phyloP scores from a whole-genome alignment of 2,329 filamentous ascomycete genomes.

The Tolypocladium guangdongense region DNA sequence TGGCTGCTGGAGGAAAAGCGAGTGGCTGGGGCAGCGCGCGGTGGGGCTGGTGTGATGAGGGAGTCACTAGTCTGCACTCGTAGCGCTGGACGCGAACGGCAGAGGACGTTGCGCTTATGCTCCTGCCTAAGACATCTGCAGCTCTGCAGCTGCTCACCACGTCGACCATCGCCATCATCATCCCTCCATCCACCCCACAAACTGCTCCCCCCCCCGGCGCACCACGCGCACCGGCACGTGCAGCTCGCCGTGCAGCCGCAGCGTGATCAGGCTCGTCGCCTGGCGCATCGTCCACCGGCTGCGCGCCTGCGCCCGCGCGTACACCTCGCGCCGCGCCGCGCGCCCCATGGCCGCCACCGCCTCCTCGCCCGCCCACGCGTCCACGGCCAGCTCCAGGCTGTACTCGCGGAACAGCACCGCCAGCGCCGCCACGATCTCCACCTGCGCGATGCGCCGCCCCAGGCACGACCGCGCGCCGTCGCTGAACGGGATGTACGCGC shows the following conservation, averaged over 20 bases:
- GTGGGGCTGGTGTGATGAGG: no score
- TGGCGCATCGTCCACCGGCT: constrained; percentile 39
- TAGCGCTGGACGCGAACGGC: no score
- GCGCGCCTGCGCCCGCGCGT: constrained; percentile 47
- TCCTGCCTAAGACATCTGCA: no score
- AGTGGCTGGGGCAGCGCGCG: no score
- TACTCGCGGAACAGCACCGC: constrained; percentile 46
- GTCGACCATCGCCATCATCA: no score
- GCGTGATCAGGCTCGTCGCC: constrained; percentile 55
- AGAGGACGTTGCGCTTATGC: no score
- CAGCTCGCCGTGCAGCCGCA: constrained; percentile 53
- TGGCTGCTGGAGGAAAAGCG: no score
- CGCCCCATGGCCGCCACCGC: constrained; percentile 25
- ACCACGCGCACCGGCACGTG: constrained; percentile 59
- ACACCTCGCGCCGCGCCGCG: constrained; percentile 26
- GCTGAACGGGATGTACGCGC: constrained; percentile 47
- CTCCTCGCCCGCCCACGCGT: constrained; percentile 42
- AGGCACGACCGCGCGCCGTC: constrained; percentile 47
- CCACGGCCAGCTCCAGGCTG: constrained; percentile 60
- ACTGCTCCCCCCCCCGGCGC: constrained; percentile 58
- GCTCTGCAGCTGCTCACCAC: no score
- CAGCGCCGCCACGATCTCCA: constrained; percentile 45
- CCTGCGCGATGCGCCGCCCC: constrained; percentile 47
- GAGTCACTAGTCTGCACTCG: no score
- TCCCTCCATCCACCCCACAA: constrained; percentile 31